phyloP scores from a whole-genome alignment of 2,329 filamentous ascomycete species.

The Fusarium xylarioides region DNA sequence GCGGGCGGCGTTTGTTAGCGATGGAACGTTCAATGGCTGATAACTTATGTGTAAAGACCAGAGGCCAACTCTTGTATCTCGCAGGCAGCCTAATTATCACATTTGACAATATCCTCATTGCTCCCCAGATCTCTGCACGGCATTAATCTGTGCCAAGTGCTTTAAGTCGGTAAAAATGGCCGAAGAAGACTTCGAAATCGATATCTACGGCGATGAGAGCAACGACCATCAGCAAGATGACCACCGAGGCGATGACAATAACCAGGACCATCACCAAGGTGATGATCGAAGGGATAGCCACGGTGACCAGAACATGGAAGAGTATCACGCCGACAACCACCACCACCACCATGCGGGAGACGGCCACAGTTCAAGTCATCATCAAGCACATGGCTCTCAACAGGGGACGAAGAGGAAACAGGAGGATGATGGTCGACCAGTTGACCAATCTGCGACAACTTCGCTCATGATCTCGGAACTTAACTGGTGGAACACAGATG shows the following conservation, averaged over 20 bases:
- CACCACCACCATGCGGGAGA: slow-evolving; percentile 49
- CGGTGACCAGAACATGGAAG: slow-evolving; percentile 52
- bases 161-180: slow-evolving; percentile 59
- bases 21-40: slow-evolving; percentile 40
- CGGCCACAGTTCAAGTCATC: slow-evolving; percentile 53
- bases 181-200: slow-evolving; percentile 77
- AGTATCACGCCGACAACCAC: slow-evolving; percentile 50
- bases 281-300: slow-evolving; percentile 43
- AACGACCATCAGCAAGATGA: slow-evolving; percentile 55
- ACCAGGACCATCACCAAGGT: slow-evolving; percentile 41
- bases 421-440: slow-evolving; percentile 65
- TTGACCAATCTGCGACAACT: slow-evolving; percentile 68
- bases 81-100: slow-evolving; percentile 43
- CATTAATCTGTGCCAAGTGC: slow-evolving; percentile 28
- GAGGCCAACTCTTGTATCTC: slow-evolving; percentile 41
- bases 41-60: slow-evolving; percentile 38
- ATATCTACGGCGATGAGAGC: slow-evolving; percentile 72
- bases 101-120: slow-evolving; percentile 27
- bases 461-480: slow-evolving; percentile 89
- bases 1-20: slow-evolving; percentile 10
- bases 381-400: slow-evolving; percentile 47
- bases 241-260: slow-evolving; percentile 42
- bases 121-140: slow-evolving; percentile 16
- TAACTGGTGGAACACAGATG: slow-evolving; percentile 97
- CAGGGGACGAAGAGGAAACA: slow-evolving; percentile 70